These are phyloP conservation scores for Chlamydomonas sp. DNA, from an alignment of 139 green algal species.

Conservation along the genomic window DNA sequence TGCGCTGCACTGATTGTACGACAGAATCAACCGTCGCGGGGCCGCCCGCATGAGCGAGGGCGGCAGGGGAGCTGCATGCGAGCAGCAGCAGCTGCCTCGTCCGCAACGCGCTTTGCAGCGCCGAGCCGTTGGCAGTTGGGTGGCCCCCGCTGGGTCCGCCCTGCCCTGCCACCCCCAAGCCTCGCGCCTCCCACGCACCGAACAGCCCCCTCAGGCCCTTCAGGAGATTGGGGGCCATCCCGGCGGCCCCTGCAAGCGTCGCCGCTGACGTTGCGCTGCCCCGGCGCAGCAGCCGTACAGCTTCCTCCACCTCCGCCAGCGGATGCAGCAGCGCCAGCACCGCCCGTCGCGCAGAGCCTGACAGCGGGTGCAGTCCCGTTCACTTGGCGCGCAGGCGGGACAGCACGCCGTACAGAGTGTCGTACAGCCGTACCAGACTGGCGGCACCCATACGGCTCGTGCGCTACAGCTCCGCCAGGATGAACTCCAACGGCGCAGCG, in stretches of 20 bases:
- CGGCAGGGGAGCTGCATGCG: not conserved
- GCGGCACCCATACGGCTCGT: conserved; percentile 1
- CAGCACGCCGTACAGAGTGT: not conserved
- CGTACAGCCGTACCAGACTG: not conserved
- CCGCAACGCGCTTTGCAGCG: not conserved
- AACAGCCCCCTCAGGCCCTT: conserved; percentile 3
- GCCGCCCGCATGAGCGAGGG: no score
- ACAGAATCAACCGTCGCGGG: no score
- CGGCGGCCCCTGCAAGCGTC: not conserved
- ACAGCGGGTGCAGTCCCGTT: conserved; percentile 22
- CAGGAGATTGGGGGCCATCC: no score
- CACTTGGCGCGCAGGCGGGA: not conserved
- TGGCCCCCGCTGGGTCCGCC: not conserved
- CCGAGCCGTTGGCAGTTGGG: not conserved
- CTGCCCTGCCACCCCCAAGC: not conserved
- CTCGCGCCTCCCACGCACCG: not conserved
- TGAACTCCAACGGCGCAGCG: conserved; percentile 21
- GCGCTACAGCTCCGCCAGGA: conserved; percentile 13
- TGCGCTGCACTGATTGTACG: no score
- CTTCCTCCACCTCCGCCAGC: conserved; percentile 26
- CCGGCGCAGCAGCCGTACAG: not conserved
- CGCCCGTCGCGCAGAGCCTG: not conserved
- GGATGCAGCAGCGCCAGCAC: conserved; percentile 26
- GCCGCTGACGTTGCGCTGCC: not conserved
- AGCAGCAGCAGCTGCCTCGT: not conserved